Percentiles rank a stretch among this genome's conserved stretches.
These are phyloP conservation scores for Penicillium psychrosexuale DNA, from an alignment of 2,329 filamentous ascomycete genomes.

Conservation along the genomic window DNA sequence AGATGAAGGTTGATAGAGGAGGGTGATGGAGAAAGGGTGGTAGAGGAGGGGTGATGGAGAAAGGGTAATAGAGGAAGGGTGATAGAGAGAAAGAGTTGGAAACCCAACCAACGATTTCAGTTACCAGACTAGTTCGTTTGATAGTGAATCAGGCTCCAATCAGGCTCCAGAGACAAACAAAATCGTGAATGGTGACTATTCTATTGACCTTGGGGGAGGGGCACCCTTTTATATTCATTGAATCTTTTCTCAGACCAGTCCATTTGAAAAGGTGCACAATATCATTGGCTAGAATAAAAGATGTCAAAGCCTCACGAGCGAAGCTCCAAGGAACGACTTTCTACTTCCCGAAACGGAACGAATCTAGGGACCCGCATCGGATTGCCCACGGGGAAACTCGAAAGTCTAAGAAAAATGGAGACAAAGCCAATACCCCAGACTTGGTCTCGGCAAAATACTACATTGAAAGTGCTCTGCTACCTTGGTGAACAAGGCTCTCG, in stretches of 20 bases:
- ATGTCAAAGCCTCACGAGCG: background rate
- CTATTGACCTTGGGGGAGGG: background rate
- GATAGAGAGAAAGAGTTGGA: background rate
- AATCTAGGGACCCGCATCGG: conserved; percentile 6
- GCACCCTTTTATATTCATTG: conserved; percentile 11
- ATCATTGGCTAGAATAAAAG: conserved; percentile 6
- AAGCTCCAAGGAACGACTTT: background rate
- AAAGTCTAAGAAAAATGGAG: background rate
- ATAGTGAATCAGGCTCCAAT: background rate
- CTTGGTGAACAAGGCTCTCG: background rate
- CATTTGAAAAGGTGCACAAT: background rate
- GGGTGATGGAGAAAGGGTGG: background rate
- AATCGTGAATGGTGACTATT: background rate
- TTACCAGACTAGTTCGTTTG: background rate
- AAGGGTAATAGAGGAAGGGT: background rate
- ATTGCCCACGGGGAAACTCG: conserved; percentile 11
- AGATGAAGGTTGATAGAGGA: background rate
- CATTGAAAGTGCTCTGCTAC: background rate
- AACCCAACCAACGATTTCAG: background rate
- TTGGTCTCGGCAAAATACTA: background rate
- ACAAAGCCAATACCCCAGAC: background rate
- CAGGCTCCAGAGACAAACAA: background rate
- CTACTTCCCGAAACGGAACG: conserved; percentile 15
- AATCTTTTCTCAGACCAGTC: background rate
- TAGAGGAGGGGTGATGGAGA: background rate